Percentiles rank a stretch among this genome's conserved stretches.
These are phyloP conservation scores for Pezicula neosporulosa DNA, from an alignment of 2,329 filamentous ascomycete species.

Conservation along the genomic window DNA sequence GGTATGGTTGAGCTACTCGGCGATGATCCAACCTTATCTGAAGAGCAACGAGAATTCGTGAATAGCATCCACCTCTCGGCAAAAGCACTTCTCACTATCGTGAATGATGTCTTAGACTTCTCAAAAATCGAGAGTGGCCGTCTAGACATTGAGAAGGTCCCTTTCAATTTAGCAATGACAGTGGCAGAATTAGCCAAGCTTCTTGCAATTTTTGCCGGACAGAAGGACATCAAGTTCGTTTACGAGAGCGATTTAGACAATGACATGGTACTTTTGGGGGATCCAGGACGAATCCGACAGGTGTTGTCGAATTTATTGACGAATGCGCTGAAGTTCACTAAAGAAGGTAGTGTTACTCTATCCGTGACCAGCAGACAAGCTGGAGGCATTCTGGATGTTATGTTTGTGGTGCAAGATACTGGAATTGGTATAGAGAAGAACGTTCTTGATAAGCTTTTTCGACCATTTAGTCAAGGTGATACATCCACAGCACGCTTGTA, in stretches of 20 bases:
- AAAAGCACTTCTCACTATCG: constrained; percentile 41
- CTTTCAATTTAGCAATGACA: constrained; percentile 48
- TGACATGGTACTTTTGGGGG: constrained; percentile 54
- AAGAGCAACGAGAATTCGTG: constrained; percentile 19
- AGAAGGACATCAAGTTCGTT: constrained; percentile 33
- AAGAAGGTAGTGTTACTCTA: constrained; percentile 49
- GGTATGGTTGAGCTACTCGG: constrained; percentile 21
- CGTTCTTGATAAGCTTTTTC: constrained; percentile 71
- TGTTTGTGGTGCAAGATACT: constrained; percentile 72
- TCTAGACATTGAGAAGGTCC: constrained; percentile 66
- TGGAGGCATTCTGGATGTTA: constrained; percentile 41
- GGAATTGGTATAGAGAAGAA: constrained; percentile 68
- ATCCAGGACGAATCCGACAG: constrained; percentile 71
- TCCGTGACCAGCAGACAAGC: neutral
- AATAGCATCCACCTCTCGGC: constrained; percentile 19
- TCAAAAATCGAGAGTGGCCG: constrained; percentile 75
- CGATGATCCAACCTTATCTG: constrained; percentile 17
- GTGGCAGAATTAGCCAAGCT: constrained; percentile 50
- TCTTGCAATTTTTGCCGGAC: constrained; percentile 67
- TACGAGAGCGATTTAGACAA: constrained; percentile 69
- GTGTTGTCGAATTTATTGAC: constrained; percentile 76
- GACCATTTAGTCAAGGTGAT: constrained; percentile 77
- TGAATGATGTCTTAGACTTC: constrained; percentile 69
- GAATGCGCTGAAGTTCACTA: constrained; percentile 78
- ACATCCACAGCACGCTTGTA: constrained; percentile 75